Percentiles rank a stretch among this genome's conserved stretches.
Conservation (phyloP, 1,284 basidiomycete genomes). For the Sporisorium sorghi region DNA sequence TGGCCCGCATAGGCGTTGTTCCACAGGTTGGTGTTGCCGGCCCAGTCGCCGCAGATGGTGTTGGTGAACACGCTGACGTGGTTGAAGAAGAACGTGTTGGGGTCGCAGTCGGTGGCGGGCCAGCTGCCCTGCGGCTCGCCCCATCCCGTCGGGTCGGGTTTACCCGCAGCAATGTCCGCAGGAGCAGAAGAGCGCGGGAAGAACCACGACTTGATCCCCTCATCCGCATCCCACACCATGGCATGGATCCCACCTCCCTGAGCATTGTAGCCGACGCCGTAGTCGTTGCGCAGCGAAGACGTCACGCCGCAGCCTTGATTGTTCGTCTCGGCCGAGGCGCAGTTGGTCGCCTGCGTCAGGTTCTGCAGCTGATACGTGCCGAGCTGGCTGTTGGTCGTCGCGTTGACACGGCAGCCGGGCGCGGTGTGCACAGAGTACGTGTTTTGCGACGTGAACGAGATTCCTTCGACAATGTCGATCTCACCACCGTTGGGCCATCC, state of each 20-base stretch:
- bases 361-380: conserved; percentile 38
- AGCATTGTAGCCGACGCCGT: conserved; percentile 75
- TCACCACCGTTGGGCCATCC: conserved; percentile 63
- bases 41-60: conserved; percentile 57
- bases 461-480: conserved; percentile 63
- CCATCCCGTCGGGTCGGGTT: conserved; percentile 70
- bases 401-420: conserved; percentile 45
- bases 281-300: conserved; percentile 71
- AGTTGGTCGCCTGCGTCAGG: conserved; percentile 71
- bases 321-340: conserved; percentile 73
- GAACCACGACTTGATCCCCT: conserved; percentile 75
- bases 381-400: conserved; percentile 32
- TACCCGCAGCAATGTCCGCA: conserved; percentile 68
- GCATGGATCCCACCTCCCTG: conserved; percentile 75
- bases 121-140: conserved; percentile 73
- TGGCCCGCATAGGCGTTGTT: conserved; percentile 41
- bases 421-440: conserved; percentile 56
- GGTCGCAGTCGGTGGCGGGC: conserved; percentile 71
- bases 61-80: conserved; percentile 55
- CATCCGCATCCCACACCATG: conserved; percentile 28
- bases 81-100: conserved; percentile 71
- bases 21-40: conserved; percentile 40
- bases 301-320: conserved; percentile 78
- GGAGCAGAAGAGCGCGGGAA: conserved; percentile 73
- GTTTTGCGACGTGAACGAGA: conserved; percentile 51